These are phyloP conservation scores for Mycena haematopus DNA, from an alignment of 768 basidiomycete species.

Conservation along the genomic window DNA sequence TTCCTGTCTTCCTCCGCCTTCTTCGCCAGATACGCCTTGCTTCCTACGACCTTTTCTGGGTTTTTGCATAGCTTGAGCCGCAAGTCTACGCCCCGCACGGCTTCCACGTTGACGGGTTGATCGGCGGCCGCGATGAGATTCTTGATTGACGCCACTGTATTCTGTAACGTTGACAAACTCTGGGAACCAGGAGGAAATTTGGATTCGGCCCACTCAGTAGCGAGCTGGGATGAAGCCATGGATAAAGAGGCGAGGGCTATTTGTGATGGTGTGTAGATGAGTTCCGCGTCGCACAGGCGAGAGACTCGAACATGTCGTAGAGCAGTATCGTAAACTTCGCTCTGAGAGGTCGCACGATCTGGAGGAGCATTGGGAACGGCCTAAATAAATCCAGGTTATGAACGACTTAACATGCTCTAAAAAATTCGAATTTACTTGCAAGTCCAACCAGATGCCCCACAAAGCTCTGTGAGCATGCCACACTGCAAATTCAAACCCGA, in stretches of 20 bases:
- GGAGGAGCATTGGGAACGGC: conserved; percentile 58
- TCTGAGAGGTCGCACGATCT: conserved; percentile 48
- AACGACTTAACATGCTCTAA: background rate
- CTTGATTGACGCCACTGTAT: conserved; percentile 60
- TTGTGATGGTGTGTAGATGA: conserved; percentile 92
- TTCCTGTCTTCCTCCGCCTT: conserved; percentile 74
- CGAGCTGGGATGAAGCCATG: conserved; percentile 65
- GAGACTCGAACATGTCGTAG: conserved; percentile 74
- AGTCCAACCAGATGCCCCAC: conserved; percentile 88
- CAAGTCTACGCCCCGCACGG: conserved; percentile 88
- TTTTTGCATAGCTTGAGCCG: conserved; percentile 90
- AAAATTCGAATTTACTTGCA: conserved; percentile 63
- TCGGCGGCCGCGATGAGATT: conserved; percentile 59
- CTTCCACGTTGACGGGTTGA: conserved; percentile 75
- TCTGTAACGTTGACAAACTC: conserved; percentile 40
- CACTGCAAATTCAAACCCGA: conserved; percentile 92
- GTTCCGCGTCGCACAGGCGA: conserved; percentile 89
- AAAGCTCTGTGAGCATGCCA: conserved; percentile 91
- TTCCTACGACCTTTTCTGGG: conserved; percentile 95
- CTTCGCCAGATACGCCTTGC: conserved; percentile 76
- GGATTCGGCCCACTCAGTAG: conserved; percentile 63
- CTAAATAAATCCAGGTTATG: conserved; percentile 44
- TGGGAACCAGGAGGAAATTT: conserved; percentile 36
- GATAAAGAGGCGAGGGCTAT: conserved; percentile 85
- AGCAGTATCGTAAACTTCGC: conserved; percentile 68